Evolutionary conservation across 768 basidiomycete species (phyloP), one percentile per base, ranked within the genome.

Genomic region (Dendrothele bispora): DNA sequence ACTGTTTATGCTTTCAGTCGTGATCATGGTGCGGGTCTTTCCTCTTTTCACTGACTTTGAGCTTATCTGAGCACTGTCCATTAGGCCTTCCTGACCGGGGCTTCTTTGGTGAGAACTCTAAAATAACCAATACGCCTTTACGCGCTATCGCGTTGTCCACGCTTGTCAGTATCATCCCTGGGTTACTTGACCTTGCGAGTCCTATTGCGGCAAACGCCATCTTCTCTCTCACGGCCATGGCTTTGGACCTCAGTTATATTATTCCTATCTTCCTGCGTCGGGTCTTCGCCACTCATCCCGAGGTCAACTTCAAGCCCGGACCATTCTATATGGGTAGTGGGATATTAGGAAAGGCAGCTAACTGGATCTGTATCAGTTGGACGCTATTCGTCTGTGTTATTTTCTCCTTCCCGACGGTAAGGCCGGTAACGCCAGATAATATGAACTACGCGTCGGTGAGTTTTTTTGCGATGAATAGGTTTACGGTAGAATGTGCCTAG

Each of bases 281-380:
- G 25, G 59, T 83, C 24, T 89, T 75, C 64, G 68, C 74, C 53
- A 74, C 82, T 46, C 90, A 92, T 58, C 86, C 88, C 0, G 89
- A 92, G 39, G 90, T 93, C 29, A 73, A 77, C 57, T 93, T 93
- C 74, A 83, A 79, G 51, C 91, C 91, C 4, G 91, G 91, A 10
- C 90, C 91, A 5, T 91, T 92, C 69, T 91, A 85, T 68, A 83
- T 92, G 81, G 86, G 89, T 25, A 67, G 78, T 46, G 88, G 88
- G 0, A 51, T 72, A 34, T 61, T 88, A 14, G 88, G 88, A 0
- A 75, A 75, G 70, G 59, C 71, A 3, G 77, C 76, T 48, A 90
- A 91, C 56, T 52, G 73, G 24, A 71, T 69, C n/a, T 88, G 86
- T 63, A 84, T 88, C 41, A 40, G 59, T 11, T 88, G 86, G 86